Evolutionary conservation across 176 grass and related monocot species (phyloP).

Genomic region (Pharus latifolius): DNA sequence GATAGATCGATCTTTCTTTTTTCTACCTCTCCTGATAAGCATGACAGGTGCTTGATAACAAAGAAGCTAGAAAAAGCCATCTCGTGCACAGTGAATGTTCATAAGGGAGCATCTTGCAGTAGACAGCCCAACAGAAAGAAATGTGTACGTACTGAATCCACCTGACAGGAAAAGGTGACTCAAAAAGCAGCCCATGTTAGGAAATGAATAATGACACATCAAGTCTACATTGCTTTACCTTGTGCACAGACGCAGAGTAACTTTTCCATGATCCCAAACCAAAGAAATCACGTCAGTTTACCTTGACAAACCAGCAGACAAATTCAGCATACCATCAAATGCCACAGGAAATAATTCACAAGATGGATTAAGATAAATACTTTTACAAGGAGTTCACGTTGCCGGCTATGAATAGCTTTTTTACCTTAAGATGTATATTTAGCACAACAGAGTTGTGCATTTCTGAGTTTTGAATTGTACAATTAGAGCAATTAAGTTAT

Average conservation of each 20-base stretch:
- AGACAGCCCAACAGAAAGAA: conserved; percentile 25
- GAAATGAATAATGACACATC: conserved; percentile 9
- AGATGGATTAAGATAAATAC: neutral
- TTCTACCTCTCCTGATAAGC: conserved; percentile 1
- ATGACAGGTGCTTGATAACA: neutral
- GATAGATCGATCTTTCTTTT: conserved; percentile 3
- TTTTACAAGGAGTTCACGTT: neutral
- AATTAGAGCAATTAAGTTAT: neutral
- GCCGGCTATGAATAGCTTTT: too few relatives aligned
- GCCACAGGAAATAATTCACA: neutral
- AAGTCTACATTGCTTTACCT: neutral
- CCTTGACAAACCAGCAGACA: conserved; percentile 7
- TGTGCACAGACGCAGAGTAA: neutral
- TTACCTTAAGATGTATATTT: neutral
- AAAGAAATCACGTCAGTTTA: neutral
- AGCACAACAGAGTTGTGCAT: neutral
- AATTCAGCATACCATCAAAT: neutral
- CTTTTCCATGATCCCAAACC: neutral
- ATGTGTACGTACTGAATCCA: conserved; percentile 7
- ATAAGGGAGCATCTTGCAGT: neutral
- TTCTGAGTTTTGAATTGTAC: neutral
- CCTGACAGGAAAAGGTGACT: neutral
- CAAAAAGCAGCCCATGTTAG: conserved; percentile 1
- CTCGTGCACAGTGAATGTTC: neutral
- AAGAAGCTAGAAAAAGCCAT: conserved; percentile 3